These are phyloP conservation scores for Pyrrhoderma lamaoense DNA, from an alignment of 1,284 basidiomycete species.

Conservation along the genomic window DNA sequence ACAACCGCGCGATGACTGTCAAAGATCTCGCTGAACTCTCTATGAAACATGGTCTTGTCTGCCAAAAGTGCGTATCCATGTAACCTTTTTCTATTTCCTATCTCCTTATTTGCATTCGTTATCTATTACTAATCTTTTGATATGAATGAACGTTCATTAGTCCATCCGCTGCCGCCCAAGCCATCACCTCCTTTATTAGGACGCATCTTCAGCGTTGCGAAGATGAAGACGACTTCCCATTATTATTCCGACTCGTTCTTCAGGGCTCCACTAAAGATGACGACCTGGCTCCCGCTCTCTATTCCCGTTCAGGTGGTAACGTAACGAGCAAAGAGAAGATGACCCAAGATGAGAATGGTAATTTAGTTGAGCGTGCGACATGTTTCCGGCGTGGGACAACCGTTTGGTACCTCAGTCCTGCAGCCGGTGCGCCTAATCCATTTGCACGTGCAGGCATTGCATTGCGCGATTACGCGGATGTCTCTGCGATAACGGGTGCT, in stretches of 20 bases:
- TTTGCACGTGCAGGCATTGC: conserved; percentile 64
- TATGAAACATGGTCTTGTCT: conserved; percentile 53
- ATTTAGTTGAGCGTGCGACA: conserved; percentile 41
- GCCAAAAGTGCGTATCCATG: conserved; percentile 50
- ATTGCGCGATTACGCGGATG: conserved; percentile 55
- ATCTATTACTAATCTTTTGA: conserved; percentile 5
- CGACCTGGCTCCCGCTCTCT: conserved; percentile 59
- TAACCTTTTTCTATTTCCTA: background rate
- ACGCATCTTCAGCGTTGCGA: conserved; percentile 64
- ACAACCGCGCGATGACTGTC: conserved; percentile 75
- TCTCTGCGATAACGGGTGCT: conserved; percentile 11
- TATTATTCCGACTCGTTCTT: conserved; percentile 61
- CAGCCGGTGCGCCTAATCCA: conserved; percentile 65
- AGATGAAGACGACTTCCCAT: conserved; percentile 58
- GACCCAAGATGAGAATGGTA: conserved; percentile 15
- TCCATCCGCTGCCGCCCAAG: conserved; percentile 66
- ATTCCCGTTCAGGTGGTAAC: conserved; percentile 57
- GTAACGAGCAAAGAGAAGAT: conserved; percentile 13
- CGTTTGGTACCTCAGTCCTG: conserved; percentile 71
- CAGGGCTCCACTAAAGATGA: conserved; percentile 66
- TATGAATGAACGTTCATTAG: conserved; percentile 30
- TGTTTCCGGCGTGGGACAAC: conserved; percentile 70
- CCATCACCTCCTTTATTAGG: conserved; percentile 72
- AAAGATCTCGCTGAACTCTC: conserved; percentile 72
- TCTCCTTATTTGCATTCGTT: conserved; percentile 7